A percentile compares a stretch with the other conserved stretches of the same genome.
These are phyloP conservation scores for Casuarina glauca DNA, from an alignment of 306 rosid genomes.

Conservation along the genomic window DNA sequence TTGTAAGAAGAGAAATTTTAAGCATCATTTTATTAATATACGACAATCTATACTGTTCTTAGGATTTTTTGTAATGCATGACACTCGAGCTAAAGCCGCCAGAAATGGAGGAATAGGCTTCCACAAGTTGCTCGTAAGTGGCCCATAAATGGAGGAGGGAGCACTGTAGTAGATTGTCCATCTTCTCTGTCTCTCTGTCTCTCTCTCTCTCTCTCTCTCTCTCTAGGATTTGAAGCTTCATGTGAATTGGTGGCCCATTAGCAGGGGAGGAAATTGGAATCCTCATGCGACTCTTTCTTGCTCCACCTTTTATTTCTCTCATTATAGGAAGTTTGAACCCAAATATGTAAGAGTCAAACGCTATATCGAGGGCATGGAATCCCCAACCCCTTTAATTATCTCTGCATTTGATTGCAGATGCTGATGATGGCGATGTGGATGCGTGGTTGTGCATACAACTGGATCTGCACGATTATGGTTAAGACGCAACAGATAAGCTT, in stretches of 20 bases:
- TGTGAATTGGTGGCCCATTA: slow-evolving; percentile 16
- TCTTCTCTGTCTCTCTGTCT: not conserved
- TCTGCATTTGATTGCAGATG: slow-evolving; percentile 1
- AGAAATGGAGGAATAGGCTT: slow-evolving; percentile 10
- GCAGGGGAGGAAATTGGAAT: not conserved
- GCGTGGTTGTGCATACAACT: not conserved
- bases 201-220: not conserved
- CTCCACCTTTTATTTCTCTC: slow-evolving; percentile 10
- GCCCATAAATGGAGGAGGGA: slow-evolving; percentile 19
- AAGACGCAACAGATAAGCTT: not conserved
- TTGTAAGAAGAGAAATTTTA: no score
- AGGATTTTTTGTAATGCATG: not conserved
- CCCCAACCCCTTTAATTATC: slow-evolving; percentile 10
- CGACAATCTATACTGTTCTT: no score
- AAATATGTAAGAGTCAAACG: slow-evolving; percentile 31
- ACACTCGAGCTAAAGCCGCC: not conserved
- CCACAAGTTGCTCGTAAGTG: not conserved
- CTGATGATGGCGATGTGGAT: slow-evolving; percentile 17
- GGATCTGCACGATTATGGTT: not conserved
- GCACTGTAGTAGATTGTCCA: not conserved
- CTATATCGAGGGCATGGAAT: slow-evolving; percentile 30
- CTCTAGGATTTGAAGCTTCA: not conserved
- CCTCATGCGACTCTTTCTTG: not conserved
- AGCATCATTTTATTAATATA: no score
- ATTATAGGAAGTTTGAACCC: slow-evolving; percentile 36